Evolutionary conservation across 2,329 filamentous ascomycete species (phyloP).

Genomic region (Rutstroemia sp.): DNA sequence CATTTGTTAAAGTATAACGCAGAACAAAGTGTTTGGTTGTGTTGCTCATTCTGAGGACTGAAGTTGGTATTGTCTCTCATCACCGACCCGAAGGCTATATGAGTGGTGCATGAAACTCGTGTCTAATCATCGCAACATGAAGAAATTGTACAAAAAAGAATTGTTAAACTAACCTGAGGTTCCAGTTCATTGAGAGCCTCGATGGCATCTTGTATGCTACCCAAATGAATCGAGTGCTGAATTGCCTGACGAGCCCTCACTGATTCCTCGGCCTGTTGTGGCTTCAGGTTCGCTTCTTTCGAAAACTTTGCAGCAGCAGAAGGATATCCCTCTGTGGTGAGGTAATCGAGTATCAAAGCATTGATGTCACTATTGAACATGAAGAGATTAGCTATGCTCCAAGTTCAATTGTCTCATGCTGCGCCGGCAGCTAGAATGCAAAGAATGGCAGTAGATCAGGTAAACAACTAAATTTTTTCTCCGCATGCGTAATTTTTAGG

Average conservation of each 20-base stretch:
- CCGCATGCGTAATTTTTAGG: slow-evolving; percentile 82
- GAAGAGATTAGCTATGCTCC: background rate
- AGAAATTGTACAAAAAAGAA: slow-evolving; percentile 4
- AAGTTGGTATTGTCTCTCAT: slow-evolving; percentile 77
- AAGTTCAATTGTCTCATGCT: background rate
- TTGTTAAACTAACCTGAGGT: slow-evolving; percentile 65
- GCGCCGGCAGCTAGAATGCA: background rate
- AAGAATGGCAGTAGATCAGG: slow-evolving; percentile 43
- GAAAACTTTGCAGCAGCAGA: slow-evolving; percentile 90
- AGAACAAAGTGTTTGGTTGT: slow-evolving; percentile 10
- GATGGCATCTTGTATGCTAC: slow-evolving; percentile 80
- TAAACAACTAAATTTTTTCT: slow-evolving; percentile 77
- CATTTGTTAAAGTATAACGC: background rate
- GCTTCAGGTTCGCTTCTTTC: slow-evolving; percentile 79
- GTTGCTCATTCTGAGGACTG: slow-evolving; percentile 80
- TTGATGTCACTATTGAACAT: slow-evolving; percentile 73
- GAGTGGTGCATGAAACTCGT: slow-evolving; percentile 98
- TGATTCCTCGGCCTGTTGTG: slow-evolving; percentile 62
- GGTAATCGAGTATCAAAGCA: slow-evolving; percentile 88
- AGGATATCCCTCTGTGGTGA: slow-evolving; percentile 92
- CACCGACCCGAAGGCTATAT: slow-evolving; percentile 80
- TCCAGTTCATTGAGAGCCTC: slow-evolving; percentile 83
- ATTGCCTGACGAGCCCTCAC: slow-evolving; percentile 78
- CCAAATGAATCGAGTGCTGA: slow-evolving; percentile 74
- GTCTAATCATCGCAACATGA: slow-evolving; percentile 78